A percentile compares a stretch with the other conserved stretches of the same genome.
Evolutionary conservation across 1,139 yeast genomes (phyloP).

Genomic region (Candida tunisiensis): DNA sequence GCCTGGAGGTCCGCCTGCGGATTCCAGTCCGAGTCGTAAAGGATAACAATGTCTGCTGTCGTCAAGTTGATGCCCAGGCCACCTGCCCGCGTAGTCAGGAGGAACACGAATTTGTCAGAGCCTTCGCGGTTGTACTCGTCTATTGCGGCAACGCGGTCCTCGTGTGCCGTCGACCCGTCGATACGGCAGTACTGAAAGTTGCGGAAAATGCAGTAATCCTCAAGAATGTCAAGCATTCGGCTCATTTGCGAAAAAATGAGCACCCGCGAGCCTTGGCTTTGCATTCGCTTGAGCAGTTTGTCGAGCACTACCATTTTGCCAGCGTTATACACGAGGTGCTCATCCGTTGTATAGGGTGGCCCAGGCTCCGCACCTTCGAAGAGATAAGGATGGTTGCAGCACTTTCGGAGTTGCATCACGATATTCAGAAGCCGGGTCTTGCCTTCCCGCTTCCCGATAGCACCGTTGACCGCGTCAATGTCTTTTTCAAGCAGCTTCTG

Average conservation of each 20-base stretch:
- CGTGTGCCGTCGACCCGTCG: slow-evolving; percentile 91
- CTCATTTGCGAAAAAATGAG: slow-evolving; percentile 93
- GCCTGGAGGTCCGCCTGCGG: slow-evolving; percentile 99
- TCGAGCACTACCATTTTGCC: slow-evolving; percentile 87
- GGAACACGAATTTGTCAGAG: slow-evolving; percentile 67
- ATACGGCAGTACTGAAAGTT: slow-evolving; percentile 81
- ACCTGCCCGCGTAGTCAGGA: slow-evolving; percentile 96
- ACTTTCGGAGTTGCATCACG: slow-evolving; percentile 92
- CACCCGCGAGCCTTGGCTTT: slow-evolving; percentile 73
- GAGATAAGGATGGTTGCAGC: slow-evolving; percentile 93
- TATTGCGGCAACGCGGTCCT: slow-evolving; percentile 80
- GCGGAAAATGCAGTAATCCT: slow-evolving; percentile 79
- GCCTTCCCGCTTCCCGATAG: slow-evolving; percentile 74
- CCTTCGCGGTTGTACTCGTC: slow-evolving; percentile 81
- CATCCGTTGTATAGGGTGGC: slow-evolving; percentile 95
- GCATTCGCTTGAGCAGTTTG: slow-evolving; percentile 56
- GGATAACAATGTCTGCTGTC: slow-evolving; percentile 77
- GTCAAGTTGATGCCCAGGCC: slow-evolving; percentile 93
- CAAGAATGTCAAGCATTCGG: slow-evolving; percentile 75
- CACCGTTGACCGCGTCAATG: slow-evolving; percentile 92
- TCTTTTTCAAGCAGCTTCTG: slow-evolving; percentile 78
- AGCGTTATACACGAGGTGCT: slow-evolving; percentile 72
- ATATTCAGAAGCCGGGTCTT: slow-evolving; percentile 81
- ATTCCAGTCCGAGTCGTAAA: slow-evolving; percentile 96
- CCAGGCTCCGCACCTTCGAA: slow-evolving; percentile 99